Base-by-base conservation (phyloP, 257 asterid species). In the Leptodermis oblonga region DNA sequence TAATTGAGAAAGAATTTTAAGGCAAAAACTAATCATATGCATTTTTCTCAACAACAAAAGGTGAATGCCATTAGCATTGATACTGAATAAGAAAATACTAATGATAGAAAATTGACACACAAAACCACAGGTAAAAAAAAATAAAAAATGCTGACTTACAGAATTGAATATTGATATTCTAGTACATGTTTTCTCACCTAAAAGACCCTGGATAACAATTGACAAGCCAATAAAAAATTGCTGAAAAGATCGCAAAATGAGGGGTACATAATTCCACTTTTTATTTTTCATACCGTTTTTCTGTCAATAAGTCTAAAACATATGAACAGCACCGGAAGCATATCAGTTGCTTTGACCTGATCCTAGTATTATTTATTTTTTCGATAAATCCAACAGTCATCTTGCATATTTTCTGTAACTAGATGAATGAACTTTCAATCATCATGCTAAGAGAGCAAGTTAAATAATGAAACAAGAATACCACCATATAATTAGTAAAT, bases 31-130 rank as follows among this genome's bases (percentile, higher is more conserved):
- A 43, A 64, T 23, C 12, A 9, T 15, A 13, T 9, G 3, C 34
- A 41, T 1, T 64, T 42, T 20, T 64, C 54, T 64, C 55, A 42
- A 64, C 55, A 25, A 26, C 18, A 8, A 64, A 43, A 64, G 42
- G 31, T 43, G 33, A 45, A 4, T 8, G 10, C 7, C 68, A 22
- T 23, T 14, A n/a, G 18, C 68, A 25, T 63, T 25, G 17, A 25
- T 5, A 41, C 66, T 8, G 23, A 45, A 42, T 11, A 39, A 41
- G 22, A 23, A 41, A 42, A n/a, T 25, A 20, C 36, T 7, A 39
- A 37, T 37, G 33, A 20, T 62, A 39, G 33, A 63, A 63, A 63
- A 22, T 13, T 41, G 52, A 63, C 68, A 8, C 65, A 59, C n/a
- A 30, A n/a, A n/a, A n/a, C n/a, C n/a, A n/a, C n/a, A n/a, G n/a